Percentiles rank a stretch among this genome's conserved stretches.
These are phyloP conservation scores for Mollisia scopiformis DNA, from an alignment of 2,329 filamentous ascomycete species.

Conservation along the genomic window DNA sequence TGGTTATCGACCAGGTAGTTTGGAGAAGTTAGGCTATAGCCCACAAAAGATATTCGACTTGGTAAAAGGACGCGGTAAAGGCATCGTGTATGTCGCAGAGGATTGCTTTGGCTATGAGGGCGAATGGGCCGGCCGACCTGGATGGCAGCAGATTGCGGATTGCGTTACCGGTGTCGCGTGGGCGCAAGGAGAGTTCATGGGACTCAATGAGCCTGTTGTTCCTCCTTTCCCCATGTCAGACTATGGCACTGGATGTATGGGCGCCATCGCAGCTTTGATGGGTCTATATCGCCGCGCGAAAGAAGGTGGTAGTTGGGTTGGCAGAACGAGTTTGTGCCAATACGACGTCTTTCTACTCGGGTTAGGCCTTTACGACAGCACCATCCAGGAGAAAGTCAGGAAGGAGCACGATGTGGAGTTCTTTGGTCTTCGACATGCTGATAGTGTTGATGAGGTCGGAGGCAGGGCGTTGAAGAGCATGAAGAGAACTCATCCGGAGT, in stretches of 20 bases:
- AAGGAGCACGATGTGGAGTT: conserved; percentile 29
- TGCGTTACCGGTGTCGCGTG: conserved; percentile 33
- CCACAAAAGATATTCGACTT: conserved; percentile 55
- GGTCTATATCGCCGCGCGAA: conserved; percentile 66
- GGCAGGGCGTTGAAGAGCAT: conserved; percentile 33
- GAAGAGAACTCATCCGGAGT: conserved; percentile 31
- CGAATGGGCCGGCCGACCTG: conserved; percentile 65
- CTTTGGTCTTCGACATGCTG: conserved; percentile 32
- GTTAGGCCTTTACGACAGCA: conserved; percentile 57
- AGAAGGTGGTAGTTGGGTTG: conserved; percentile 67
- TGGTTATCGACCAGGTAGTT: conserved; percentile 68
- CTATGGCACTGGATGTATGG: conserved; percentile 75
- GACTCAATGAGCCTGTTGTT: conserved; percentile 63
- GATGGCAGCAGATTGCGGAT: conserved; percentile 76
- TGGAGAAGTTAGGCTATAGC: conserved; percentile 67
- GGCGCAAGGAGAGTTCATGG: conserved; percentile 63
- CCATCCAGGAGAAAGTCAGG: conserved; percentile 48
- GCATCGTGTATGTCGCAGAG: conserved; percentile 70
- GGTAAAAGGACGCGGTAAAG: conserved; percentile 57
- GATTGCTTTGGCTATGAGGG: conserved; percentile 71
- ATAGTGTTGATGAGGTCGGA: conserved; percentile 37
- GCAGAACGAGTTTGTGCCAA: conserved; percentile 65
- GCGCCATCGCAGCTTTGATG: conserved; percentile 66
- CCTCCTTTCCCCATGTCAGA: conserved; percentile 67
- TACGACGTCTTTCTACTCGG: conserved; percentile 69